Base-by-base conservation (phyloP, 345 rosid genomes). In the Eucalyptus erythrocorys region DNA sequence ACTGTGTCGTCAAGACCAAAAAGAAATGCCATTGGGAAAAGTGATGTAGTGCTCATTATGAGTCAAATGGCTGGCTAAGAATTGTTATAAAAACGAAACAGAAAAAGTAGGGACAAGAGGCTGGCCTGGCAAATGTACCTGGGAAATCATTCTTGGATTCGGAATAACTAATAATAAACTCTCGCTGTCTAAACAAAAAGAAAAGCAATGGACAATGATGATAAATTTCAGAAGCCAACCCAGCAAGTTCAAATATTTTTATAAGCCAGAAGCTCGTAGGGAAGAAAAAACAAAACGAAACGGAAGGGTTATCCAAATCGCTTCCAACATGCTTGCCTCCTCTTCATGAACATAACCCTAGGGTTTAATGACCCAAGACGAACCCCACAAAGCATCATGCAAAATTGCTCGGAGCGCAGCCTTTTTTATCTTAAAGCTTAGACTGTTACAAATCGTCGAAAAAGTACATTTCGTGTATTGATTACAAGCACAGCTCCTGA, bases 91-190 rank as follows among this genome's bases (percentile, higher is more conserved):
- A 76, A 76, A 40, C 37, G 24, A 21, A 76, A 76, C 40, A 37
- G 26, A 37, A 76, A 37, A 76, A 37, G 82, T 76, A 76, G 47
- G 82, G 22, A 76, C 82, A 76, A 10, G 82, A 76, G 82, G 82
- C 82, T 76, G 27, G 82, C 82, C 82, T 76, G 45, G 82, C 82
- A 37, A 37, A 5, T 21, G 82, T 76, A 37, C 82, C 82, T 6
- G 47, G 86, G 48, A 89, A 90, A 91, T 91, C 90, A 88, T 90
- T 90, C 92, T 91, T 88, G 92, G 93, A 89, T 87, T 91, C 81
- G 48, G 90, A 79, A 88, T 87, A 61, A 82, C 53, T 47, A 53
- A 40, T 48, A 42, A 76, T 76, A 76, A 76, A 76, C 82, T 76
- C 82, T 19, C 13, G 82, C 82, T 37, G 82, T 21, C 26, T 76